A percentile compares a stretch with the other conserved stretches of the same genome.
Evolutionary conservation across 768 basidiomycete genomes (phyloP).

Genomic region (Psilocybe tampanensis): DNA sequence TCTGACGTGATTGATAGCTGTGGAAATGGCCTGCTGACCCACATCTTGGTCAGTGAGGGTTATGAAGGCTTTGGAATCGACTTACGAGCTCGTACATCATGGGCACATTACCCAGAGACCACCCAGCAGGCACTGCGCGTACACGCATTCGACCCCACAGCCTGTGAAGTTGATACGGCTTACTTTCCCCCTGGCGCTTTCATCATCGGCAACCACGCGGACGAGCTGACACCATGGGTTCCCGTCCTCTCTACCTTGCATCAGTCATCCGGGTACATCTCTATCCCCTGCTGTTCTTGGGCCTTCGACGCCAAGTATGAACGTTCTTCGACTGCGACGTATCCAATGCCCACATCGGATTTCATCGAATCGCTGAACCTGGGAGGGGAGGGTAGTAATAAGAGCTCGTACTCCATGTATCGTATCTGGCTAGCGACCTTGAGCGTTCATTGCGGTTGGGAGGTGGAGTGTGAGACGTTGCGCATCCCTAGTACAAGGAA

Average conservation of each 20-base stretch:
- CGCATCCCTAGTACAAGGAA: constrained; percentile 93
- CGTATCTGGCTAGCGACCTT: constrained; percentile 83
- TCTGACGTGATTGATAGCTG: constrained; percentile 50
- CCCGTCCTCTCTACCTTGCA: constrained; percentile 75
- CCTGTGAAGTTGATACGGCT: constrained; percentile 4
- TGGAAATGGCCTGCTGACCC: constrained; percentile 91
- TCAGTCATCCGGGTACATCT: constrained; percentile 67
- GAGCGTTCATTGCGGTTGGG: constrained; percentile 79
- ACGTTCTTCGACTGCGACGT: constrained; percentile 42
- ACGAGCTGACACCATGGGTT: constrained; percentile 95
- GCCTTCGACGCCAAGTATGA: constrained; percentile 69
- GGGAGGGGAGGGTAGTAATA: constrained; percentile 60
- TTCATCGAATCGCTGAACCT: constrained; percentile 46
- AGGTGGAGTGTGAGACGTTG: constrained; percentile 81
- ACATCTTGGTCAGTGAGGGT: constrained; percentile 83
- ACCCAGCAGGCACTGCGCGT: constrained; percentile 69
- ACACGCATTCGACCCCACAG: constrained; percentile 69
- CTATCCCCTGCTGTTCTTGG: constrained; percentile 93
- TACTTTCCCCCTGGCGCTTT: constrained; percentile 56
- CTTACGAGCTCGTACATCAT: constrained; percentile 81
- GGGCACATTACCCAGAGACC: constrained; percentile 70
- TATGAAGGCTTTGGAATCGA: constrained; percentile 87
- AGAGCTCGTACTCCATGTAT: constrained; percentile 80
- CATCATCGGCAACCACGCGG: constrained; percentile 93
- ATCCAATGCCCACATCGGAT: constrained; percentile 29